Conservation (phyloP, 495 filamentous ascomycete species). For the Aspergillus sclerotiicarbonarius region DNA sequence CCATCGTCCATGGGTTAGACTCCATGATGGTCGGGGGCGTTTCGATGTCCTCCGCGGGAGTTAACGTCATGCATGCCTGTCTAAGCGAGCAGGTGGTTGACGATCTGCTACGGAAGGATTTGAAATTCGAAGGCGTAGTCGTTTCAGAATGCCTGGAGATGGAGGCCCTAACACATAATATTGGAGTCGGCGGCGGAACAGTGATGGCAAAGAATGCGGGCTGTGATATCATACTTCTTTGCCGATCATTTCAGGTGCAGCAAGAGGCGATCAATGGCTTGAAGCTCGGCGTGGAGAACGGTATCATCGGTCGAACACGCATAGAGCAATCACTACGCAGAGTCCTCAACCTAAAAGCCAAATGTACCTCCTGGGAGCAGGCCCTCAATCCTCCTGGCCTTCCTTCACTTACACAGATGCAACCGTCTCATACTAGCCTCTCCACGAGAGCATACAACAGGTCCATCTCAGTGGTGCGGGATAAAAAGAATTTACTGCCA, state of each 20-base stretch:
- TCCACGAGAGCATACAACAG: slow-evolving; percentile 80
- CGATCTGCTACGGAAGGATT: slow-evolving; percentile 73
- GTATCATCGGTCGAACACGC: slow-evolving; percentile 72
- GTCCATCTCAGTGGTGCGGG: slow-evolving; percentile 82
- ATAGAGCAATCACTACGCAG: slow-evolving; percentile 71
- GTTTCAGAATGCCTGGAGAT: slow-evolving; percentile 94
- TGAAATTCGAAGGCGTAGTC: slow-evolving; percentile 86
- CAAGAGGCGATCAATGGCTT: slow-evolving; percentile 82
- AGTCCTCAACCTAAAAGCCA: slow-evolving; percentile 71
- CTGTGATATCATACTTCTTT: slow-evolving; percentile 81
- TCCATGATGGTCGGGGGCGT: slow-evolving; percentile 92
- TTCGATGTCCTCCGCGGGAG: slow-evolving; percentile 78
- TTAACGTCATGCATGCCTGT: slow-evolving; percentile 91
- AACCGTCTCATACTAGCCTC: slow-evolving; percentile 72
- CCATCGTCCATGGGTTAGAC: slow-evolving; percentile 77
- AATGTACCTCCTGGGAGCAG: slow-evolving; percentile 79
- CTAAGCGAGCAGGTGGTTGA: slow-evolving; percentile 88
- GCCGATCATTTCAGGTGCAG: slow-evolving; percentile 79
- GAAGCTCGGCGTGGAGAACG: slow-evolving; percentile 81
- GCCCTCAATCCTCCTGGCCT: slow-evolving; percentile 78
- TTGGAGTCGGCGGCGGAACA: slow-evolving; percentile 86
- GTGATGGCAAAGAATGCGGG: slow-evolving; percentile 94
- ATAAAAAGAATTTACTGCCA: slow-evolving; percentile 75
- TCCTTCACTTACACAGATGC: slow-evolving; percentile 67
- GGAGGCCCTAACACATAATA: slow-evolving; percentile 87